Evolutionary conservation across 2,329 filamentous ascomycete species (phyloP), one percentile per base, ranked within the genome.

Genomic region (Ceratocystis destructans): DNA sequence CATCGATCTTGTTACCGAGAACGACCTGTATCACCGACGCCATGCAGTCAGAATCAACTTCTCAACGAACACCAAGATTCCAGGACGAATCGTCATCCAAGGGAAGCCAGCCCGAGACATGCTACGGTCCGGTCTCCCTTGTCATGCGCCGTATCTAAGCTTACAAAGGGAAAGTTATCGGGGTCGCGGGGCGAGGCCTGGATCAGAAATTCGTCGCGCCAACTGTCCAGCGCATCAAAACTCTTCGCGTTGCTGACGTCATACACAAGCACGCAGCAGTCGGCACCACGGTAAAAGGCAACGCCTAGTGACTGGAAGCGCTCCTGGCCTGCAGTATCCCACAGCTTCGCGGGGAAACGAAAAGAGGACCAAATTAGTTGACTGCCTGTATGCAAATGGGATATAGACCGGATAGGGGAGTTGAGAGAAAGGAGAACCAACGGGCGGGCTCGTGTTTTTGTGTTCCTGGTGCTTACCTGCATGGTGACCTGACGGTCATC

Each of bases 171-270:
- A 76, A 99, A 99, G 76, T 89, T 96, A 75, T 96, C 92, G 1
- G 94, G 94, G 72, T 99, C 94, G 74, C 95, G 87, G 4, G 94
- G 94, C 71, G 90, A 96, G 5, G 94, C 94, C 78, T 99, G 94
- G 71, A 99, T 96, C 71, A 99, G 78, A 75, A 99, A 99, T 77
- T 99, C 94, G 74, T 99, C 94, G 73, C 94, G 84, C 94, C 94
- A 99, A 78, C 91, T 96, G 76, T 99, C 94, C 68, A 99, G 84
- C 15, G 93, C 95, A 76, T 99, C 94, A 76, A 99, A 99, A 76
- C 91, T 96, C 84, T 99, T 99, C 69, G 92, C 89, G 77, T 96
- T 97, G 80, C 99, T 99, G 77, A 99, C 93, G 74, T 99, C 93
- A 80, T 94, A 97, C 64, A 97, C 93, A 65, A 99, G 82, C 68